phyloP scores from a whole-genome alignment of 139 green algal species.

The Volvox reticuliferus region DNA sequence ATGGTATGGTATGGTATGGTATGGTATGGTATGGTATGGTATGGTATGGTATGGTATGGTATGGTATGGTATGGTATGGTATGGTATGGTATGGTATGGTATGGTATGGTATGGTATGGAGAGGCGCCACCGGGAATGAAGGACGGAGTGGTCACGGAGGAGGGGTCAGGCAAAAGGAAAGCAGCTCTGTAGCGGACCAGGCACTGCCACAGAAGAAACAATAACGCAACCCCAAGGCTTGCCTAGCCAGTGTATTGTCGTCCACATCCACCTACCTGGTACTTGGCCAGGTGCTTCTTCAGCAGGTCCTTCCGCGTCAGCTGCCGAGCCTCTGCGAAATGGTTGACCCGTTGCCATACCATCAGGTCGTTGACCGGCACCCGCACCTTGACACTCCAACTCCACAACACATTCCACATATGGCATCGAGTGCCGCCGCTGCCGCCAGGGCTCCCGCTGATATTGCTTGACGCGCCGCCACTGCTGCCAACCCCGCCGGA shows the following conservation, averaged over 20 bases:
- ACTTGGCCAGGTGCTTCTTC: constrained; percentile 64
- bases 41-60: too few species aligned
- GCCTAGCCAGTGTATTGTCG: not conserved
- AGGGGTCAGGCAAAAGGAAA: not conserved
- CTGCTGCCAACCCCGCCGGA: not conserved
- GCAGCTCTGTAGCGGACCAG: not conserved
- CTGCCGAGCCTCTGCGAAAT: constrained; percentile 67
- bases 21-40: too few species aligned
- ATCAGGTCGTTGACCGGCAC: constrained; percentile 57
- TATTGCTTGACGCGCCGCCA: not conserved
- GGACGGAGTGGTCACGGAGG: not conserved
- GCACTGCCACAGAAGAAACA: not conserved
- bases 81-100: too few species aligned
- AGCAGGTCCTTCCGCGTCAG: constrained; percentile 75
- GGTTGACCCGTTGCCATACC: constrained; percentile 71
- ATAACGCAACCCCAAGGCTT: not conserved
- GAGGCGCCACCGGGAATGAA: not conserved
- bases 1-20: too few species aligned
- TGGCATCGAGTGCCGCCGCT: constrained; percentile 25
- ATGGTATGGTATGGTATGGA: not conserved
- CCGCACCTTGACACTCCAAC: constrained; percentile 56
- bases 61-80: too few species aligned
- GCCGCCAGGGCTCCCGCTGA: not conserved
- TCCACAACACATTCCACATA: constrained; percentile 65
- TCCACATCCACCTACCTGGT: constrained; percentile 46